Base-by-base conservation (phyloP, 2,329 filamentous ascomycete genomes). In the Periconia digitata region DNA sequence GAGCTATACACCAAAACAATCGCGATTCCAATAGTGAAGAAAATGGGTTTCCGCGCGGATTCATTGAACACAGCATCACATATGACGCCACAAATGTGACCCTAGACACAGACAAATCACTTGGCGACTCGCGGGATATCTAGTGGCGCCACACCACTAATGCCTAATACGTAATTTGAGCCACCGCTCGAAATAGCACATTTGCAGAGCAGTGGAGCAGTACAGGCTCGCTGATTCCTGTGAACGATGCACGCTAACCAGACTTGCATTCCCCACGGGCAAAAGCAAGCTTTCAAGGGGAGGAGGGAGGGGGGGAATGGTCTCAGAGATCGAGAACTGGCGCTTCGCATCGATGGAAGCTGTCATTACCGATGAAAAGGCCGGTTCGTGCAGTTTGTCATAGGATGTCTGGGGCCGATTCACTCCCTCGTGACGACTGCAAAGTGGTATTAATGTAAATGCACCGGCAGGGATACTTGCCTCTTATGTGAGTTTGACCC, bases 381-480 rank as follows among this genome's bases (percentile, higher is more conserved):
- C 8, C 8, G 27, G n/a, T 32, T 32, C 8, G 27, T 10, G n/a
- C 10, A 15, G 12, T 13, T 32, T 10, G 27, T 32, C 27, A 15
- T 12, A 15, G 27, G n/a, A 13, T 32, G 27, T 32, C 10, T 32
- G 27, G 27, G n/a, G 12, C 27, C n/a, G 12, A 15, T 15, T 32
- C 27, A 15, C 8, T 3, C 10, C 10, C 56, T 55, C 61, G 55
- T 50, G 56, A 62, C 20, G n/a, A n/a, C n/a, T n/a, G n/a, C n/a
- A n/a, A n/a, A n/a, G n/a, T n/a, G n/a, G n/a, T n/a, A n/a, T n/a
- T n/a, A n/a, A n/a, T n/a, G n/a, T n/a, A n/a, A n/a, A n/a, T n/a
- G n/a, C n/a, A n/a, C n/a, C n/a, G n/a, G n/a, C n/a, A n/a, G n/a
- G n/a, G n/a, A n/a, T n/a, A n/a, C n/a, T n/a, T n/a, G n/a, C n/a